Evolutionary conservation across 768 basidiomycete genomes (phyloP), one percentile per base, ranked within the genome.

Genomic region (Phylloporus sp.): DNA sequence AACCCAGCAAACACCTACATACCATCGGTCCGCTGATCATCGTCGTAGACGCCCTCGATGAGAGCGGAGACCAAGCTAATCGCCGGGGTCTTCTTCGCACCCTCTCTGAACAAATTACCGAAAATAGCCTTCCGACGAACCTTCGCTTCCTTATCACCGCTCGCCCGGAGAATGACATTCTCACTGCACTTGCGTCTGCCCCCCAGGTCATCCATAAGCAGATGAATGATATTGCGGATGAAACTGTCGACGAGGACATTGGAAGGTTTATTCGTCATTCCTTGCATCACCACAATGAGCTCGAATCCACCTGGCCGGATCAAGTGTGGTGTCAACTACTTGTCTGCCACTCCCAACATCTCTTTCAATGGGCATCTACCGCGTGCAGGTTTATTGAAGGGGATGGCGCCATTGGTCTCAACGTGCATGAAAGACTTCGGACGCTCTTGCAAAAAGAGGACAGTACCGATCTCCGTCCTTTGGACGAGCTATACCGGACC

Each of bases 41-140:
- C 7, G 56, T 71, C 17, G 59, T 71, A 15, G 69, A 72, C 34
- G 69, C 56, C 9, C 52, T 69, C n/a, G 63, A 69, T 27, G 57
- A 61, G 41, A 61, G 63, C 35, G 57, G 56, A 7, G 52, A 61
- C 22, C 39, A 15, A 6, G 14, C 42, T 8, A 23, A 21, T 44
- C 60, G 61, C 17, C 42, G 48, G 14, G 36, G 42, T 2, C 51
- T 71, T 32, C 55, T 71, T 9, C 23, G 24, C 6, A 39, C 53
- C 22, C 20, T 68, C 31, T 41, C 31, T 9, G 38, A 45, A 15
- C 50, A 53, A 18, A 22, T 57, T 10, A 10, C 48, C 6, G 50
- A 46, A 4, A 27, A 52, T 4, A 38, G 41, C 6, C 38, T 65
- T 5, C 64, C 66, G 5, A 14, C 27, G 2, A 57, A 57, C 44